Evolutionary conservation across 768 basidiomycete species (phyloP).

Genomic region (Boletus insuetus): DNA sequence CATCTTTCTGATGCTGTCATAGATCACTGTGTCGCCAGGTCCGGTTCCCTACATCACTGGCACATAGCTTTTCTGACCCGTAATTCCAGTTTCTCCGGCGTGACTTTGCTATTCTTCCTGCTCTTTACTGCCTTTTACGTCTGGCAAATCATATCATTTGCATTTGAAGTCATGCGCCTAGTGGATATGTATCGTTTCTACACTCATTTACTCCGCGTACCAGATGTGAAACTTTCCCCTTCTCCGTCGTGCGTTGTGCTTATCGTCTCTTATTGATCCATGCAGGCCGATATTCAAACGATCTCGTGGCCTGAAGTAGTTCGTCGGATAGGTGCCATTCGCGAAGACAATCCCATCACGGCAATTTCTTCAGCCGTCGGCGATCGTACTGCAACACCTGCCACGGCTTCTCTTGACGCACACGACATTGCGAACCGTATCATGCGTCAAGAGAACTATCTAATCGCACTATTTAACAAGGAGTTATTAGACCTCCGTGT

Average conservation of each 20-base stretch:
- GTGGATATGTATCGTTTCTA: slow-evolving; percentile 96
- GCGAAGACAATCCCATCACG: slow-evolving; percentile 91
- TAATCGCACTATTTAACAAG: slow-evolving; percentile 97
- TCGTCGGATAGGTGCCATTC: slow-evolving; percentile 81
- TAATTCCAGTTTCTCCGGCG: slow-evolving; percentile 68
- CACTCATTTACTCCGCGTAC: slow-evolving; percentile 88
- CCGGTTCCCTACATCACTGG: slow-evolving; percentile 22
- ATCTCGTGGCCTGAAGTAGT: slow-evolving; percentile 97
- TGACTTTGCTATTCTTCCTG: slow-evolving; percentile 79
- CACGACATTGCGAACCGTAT: slow-evolving; percentile 98
- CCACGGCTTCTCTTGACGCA: slow-evolving; percentile 88
- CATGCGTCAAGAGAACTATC: slow-evolving; percentile 96
- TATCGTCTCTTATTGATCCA: slow-evolving; percentile 6
- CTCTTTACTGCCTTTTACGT: slow-evolving; percentile 84
- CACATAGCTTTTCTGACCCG: slow-evolving; percentile 14
- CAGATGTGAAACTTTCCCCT: slow-evolving; percentile 63
- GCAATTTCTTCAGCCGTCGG: slow-evolving; percentile 67
- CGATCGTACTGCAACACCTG: slow-evolving; percentile 53
- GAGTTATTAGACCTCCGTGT: slow-evolving; percentile 86
- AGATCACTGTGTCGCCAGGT: slow-evolving; percentile 82
- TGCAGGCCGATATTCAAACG: slow-evolving; percentile 95
- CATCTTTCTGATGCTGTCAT: slow-evolving; percentile 82
- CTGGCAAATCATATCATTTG: slow-evolving; percentile 85
- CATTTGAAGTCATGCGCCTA: slow-evolving; percentile 70
- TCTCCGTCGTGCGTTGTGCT: slow-evolving; percentile 1